Base-by-base conservation (phyloP, 2,329 filamentous ascomycete species). In the Ceratocystis cubensis region DNA sequence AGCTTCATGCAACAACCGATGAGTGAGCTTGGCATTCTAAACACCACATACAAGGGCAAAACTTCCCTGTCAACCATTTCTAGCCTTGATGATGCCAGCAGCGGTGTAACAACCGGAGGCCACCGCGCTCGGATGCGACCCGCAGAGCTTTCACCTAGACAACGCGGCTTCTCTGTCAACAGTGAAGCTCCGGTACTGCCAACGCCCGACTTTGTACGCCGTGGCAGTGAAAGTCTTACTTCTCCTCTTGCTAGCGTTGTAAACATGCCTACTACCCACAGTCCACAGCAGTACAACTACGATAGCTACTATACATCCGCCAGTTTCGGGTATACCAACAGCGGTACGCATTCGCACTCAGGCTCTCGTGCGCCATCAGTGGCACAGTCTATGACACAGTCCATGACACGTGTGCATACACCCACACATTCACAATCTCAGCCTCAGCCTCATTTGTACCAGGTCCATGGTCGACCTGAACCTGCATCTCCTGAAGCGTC, bases 1-100 rank as follows among this genome's bases (percentile, higher is more conserved):
- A 85, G 83, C 28, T 87, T 88, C 71, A 84, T 88, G 64, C 88
- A 95, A 70, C 85, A 87, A 33, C 83, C 87, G 69, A 80, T 92
- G 22, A 80, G 84, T 70, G 83, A 82, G 61, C 82, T 96, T 59
- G 84, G 85, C 20, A 88, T 96, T 66, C 83, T 92, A 75, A 96
- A 95, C 72, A 88, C 89, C 20, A 85, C 74, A 73, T 88, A 76
- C 74, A 84, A 71, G 79, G 86, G 73, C 75, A 83, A 73, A 74
- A 81, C 75, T 72, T 87, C 77, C 25, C 83, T 79, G 71, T 87
- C 76, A 75, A 88, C 77, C 48, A 84, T 85, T 1, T 75, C 75
- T 77, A 82, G 80, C 75, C 79, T 73, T 72, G 83, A 77, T 71
- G 83, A 76, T 75, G 79, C 69, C 72, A 56, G 44, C 10, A 37